phyloP scores from a whole-genome alignment of 305 asterid species.

The Solanum hybrid region DNA sequence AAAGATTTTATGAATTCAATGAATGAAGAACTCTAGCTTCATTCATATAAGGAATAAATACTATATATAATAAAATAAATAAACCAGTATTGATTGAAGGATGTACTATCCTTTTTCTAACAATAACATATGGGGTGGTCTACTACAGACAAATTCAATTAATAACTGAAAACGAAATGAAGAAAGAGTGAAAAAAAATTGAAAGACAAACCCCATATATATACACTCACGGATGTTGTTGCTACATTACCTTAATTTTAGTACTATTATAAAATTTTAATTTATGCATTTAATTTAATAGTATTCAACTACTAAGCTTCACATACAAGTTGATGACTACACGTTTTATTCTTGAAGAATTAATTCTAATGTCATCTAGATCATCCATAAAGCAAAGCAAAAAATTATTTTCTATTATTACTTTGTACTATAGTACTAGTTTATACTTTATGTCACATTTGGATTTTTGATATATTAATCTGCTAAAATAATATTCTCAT shows the following conservation, averaged over 20 bases:
- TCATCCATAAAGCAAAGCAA: neutral
- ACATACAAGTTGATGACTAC: neutral
- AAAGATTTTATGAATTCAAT: neutral
- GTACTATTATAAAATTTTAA: neutral
- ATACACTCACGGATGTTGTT: constrained; percentile 14
- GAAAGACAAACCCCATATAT: constrained; percentile 36
- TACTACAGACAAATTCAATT: constrained; percentile 40
- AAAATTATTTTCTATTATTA: neutral
- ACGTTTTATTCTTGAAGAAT: neutral
- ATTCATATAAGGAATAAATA: neutral
- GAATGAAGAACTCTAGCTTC: neutral
- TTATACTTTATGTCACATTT: neutral
- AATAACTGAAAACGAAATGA: constrained; percentile 40
- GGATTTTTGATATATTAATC: neutral
- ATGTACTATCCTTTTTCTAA: constrained; percentile 16
- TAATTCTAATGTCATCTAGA: neutral
- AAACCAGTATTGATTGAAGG: neutral
- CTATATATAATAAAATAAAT: neutral
- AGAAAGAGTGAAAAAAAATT: constrained; percentile 15
- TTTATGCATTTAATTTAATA: neutral
- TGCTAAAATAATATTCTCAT: neutral
- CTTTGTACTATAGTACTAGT: neutral
- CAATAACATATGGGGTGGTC: constrained; percentile 46
- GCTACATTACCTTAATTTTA: neutral
- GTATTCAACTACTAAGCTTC: neutral